Conservation (phyloP, 768 basidiomycete species). For the Boletus reticulatus region DNA sequence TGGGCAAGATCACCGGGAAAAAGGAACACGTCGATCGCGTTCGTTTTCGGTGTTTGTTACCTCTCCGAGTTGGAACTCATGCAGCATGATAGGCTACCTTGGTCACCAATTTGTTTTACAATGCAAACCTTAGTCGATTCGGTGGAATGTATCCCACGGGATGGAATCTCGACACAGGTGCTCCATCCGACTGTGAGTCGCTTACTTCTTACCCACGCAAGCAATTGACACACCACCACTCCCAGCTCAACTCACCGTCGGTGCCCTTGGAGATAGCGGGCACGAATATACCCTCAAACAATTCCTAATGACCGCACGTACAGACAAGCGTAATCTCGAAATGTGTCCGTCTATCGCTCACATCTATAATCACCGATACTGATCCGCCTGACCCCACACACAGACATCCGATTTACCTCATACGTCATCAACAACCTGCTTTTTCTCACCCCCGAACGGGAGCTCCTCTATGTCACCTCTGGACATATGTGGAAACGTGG, state of each 20-base stretch:
- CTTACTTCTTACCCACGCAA: neutral
- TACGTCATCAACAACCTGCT: constrained; percentile 56
- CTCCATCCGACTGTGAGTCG: constrained; percentile 46
- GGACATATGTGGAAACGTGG: constrained; percentile 22
- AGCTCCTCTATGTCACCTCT: constrained; percentile 60
- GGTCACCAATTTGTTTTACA: constrained; percentile 46
- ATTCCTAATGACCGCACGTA: constrained; percentile 62
- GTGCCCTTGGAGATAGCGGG: constrained; percentile 64
- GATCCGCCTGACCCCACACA: neutral
- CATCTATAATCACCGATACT: neutral
- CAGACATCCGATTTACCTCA: constrained; percentile 61
- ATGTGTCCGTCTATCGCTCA: constrained; percentile 51
- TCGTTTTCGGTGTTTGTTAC: constrained; percentile 16
- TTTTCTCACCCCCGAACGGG: constrained; percentile 15
- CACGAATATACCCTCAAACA: constrained; percentile 79
- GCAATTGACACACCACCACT: neutral
- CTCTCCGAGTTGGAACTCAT: neutral
- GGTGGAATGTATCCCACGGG: constrained; percentile 62
- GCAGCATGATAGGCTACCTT: constrained; percentile 40
- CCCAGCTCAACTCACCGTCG: constrained; percentile 49
- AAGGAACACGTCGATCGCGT: constrained; percentile 59
- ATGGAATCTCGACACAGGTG: constrained; percentile 51
- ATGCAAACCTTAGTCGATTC: constrained; percentile 42
- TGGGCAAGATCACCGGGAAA: constrained; percentile 76
- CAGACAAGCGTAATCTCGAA: constrained; percentile 57